Conservation (phyloP, 805 yeast genomes). For the Priceomyces fermenticarens region DNA sequence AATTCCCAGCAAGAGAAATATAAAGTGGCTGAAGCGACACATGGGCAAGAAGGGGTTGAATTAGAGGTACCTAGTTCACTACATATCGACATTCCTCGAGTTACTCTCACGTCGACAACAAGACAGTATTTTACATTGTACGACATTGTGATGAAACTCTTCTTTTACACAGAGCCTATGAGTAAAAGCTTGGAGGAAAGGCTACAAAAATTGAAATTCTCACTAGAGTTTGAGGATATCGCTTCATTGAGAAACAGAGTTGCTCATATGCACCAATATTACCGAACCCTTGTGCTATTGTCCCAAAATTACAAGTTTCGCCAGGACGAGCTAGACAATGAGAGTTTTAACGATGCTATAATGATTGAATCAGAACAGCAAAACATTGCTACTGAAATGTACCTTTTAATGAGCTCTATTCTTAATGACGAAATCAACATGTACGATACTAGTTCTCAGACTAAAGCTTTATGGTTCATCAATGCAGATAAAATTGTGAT, state of each 20-base stretch:
- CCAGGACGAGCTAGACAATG: slow-evolving; percentile 48
- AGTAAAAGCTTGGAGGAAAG: slow-evolving; percentile 54
- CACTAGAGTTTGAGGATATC: slow-evolving; percentile 67
- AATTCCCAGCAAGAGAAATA: background rate
- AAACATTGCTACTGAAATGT: slow-evolving; percentile 32
- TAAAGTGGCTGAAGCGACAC: background rate
- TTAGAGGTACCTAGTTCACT: slow-evolving; percentile 32
- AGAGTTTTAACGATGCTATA: slow-evolving; percentile 43
- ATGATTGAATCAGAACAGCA: slow-evolving; percentile 31
- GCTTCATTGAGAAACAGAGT: slow-evolving; percentile 47
- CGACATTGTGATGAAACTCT: slow-evolving; percentile 56
- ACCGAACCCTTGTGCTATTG: slow-evolving; percentile 38
- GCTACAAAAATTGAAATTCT: slow-evolving; percentile 62
- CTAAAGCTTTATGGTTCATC: slow-evolving; percentile 32
- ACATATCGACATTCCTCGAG: slow-evolving; percentile 65
- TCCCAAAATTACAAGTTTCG: slow-evolving; percentile 48
- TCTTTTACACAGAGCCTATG: slow-evolving; percentile 74
- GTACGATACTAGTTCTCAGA: slow-evolving; percentile 14
- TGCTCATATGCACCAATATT: slow-evolving; percentile 46
- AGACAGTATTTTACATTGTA: slow-evolving; percentile 67
- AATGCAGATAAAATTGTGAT: slow-evolving; percentile 38
- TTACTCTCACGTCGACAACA: slow-evolving; percentile 68
- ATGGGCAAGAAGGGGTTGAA: background rate
- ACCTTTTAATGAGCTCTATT: slow-evolving; percentile 33
- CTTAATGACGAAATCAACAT: slow-evolving; percentile 30